These are phyloP conservation scores for Nannochloris sp. DNA, from an alignment of 139 green algal species.

Conservation along the genomic window DNA sequence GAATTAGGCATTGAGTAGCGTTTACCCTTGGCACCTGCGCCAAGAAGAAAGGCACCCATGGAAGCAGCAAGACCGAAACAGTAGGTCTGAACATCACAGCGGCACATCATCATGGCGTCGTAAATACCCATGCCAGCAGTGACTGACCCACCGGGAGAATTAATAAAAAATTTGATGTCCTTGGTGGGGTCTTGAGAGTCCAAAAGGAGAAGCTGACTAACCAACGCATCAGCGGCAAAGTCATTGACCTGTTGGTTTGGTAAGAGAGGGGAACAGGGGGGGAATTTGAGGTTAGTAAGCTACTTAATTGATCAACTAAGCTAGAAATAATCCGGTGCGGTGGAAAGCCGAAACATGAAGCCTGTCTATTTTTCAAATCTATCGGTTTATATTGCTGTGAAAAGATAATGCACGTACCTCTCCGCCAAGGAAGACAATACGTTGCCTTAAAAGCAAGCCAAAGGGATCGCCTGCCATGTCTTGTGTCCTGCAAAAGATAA, in stretches of 20 bases:
- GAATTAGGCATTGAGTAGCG: slow-evolving; percentile 96
- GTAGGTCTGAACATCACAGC: slow-evolving; percentile 67
- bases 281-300: no score
- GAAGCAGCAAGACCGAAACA: slow-evolving; percentile 98
- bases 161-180: slow-evolving; percentile 99
- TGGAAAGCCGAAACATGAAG: no score
- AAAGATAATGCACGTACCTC: slow-evolving; percentile 58
- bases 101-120: slow-evolving; percentile 88
- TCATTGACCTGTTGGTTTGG: slow-evolving; percentile 96
- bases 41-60: slow-evolving; percentile 98
- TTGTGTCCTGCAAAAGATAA: slow-evolving; percentile 38
- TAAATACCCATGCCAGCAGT: slow-evolving; percentile 99
- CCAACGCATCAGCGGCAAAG: slow-evolving; percentile 88
- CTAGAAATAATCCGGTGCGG: no score
- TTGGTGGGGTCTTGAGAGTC: slow-evolving; percentile 89
- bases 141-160: slow-evolving; percentile 95
- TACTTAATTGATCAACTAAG: no score
- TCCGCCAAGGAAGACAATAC: slow-evolving; percentile 94
- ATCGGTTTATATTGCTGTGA: not conserved
- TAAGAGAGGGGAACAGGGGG: no score
- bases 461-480: slow-evolving; percentile 90
- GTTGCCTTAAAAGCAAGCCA: slow-evolving; percentile 83
- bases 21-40: slow-evolving; percentile 85
- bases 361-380: slow-evolving; percentile 3
- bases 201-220: slow-evolving; percentile 95